phyloP scores from a whole-genome alignment of 2,329 filamentous ascomycete genomes.

The Fusarium sp. region DNA sequence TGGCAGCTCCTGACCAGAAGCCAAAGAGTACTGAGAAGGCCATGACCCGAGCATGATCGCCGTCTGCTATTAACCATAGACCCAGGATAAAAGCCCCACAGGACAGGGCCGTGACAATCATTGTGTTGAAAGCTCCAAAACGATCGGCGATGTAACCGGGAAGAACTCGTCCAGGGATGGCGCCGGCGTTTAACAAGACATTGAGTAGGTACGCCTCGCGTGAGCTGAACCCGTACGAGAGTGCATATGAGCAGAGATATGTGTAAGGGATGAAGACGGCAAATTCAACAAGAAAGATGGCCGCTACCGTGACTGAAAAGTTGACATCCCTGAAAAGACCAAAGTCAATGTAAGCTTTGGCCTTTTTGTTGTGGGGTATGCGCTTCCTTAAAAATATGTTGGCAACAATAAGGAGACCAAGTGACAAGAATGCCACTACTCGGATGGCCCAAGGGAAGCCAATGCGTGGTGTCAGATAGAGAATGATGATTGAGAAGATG shows the following conservation, averaged over 20 bases:
- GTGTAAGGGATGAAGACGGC: constrained; percentile 32
- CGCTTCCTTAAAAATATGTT: constrained; percentile 53
- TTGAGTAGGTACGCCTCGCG: constrained; percentile 5
- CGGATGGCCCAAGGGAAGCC: constrained; percentile 51
- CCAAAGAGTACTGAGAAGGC: constrained; percentile 76
- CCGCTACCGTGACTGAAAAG: constrained; percentile 65
- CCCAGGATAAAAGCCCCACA: constrained; percentile 7
- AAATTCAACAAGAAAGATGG: constrained; percentile 58
- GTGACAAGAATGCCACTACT: constrained; percentile 46
- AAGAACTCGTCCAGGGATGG: constrained; percentile 20
- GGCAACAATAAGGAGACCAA: constrained; percentile 44
- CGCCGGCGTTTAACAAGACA: constrained; percentile 11
- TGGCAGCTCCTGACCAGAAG: constrained; percentile 77
- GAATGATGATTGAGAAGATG: constrained; percentile 56
- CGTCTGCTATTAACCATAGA: constrained; percentile 41
- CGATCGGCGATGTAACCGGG: constrained; percentile 52
- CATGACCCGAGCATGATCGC: constrained; percentile 62
- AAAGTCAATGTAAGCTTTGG: constrained; percentile 60
- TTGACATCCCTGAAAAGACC: constrained; percentile 62
- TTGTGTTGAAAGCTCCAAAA: constrained; percentile 27
- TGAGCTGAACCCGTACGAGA: constrained; percentile 50
- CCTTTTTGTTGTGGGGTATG: constrained; percentile 60
- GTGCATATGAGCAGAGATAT: constrained; percentile 25
- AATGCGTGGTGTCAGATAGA: constrained; percentile 40
- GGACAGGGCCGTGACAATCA: constrained; percentile 9